Base-by-base conservation (phyloP, 2,329 filamentous ascomycete genomes). In the Colletotrichum destructivum region DNA sequence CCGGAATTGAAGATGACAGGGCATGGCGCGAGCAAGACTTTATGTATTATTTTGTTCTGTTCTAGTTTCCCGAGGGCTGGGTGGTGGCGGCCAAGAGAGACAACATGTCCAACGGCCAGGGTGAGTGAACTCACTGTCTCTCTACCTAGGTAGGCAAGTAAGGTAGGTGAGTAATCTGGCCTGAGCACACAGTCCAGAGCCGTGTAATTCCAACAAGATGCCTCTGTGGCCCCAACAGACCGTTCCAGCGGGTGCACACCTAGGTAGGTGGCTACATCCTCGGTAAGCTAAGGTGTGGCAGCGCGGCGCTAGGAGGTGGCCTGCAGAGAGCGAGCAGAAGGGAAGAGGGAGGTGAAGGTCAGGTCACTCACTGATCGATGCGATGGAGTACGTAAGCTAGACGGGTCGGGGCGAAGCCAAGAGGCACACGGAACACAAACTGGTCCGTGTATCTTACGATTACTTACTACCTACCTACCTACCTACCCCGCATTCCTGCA, bases 401-500 rank as follows among this genome's bases (percentile, higher is more conserved):
- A 3, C 11, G 13, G 21, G 11, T 38, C 35, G 35, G 35, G 35
- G 35, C 35, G 35, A 38, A 11, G 35, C 35, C 8, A 38, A 38
- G 8, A 38, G 35, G 35, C 35, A 38, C 35, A 38, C 35, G 9
- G 9, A 38, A 11, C 35, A 38, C 11, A 2, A 2, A 1, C 8
- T n/a, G 2, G 38, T 21, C 16, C 57, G 46, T 69, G 18, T 35
- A 18, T 13, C 38, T n/a, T 21, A 21, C 1, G 15, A 38, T 46
- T 52, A 18, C 13, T n/a, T n/a, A n/a, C n/a, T 21, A 13, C n/a
- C 44, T 49, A 54, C 49, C 11, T 51, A 23, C 4, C 5, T 12
- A 21, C n/a, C 44, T 62, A 71, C 68, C 68, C 68, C 68, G 68
- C 63, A 71, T 71, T 62, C 57, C 38, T 18, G 57, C 54, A 60